A percentile compares a stretch with the other conserved stretches of the same genome.
phyloP scores from a whole-genome alignment of 2,329 filamentous ascomycete genomes.

The Beauveria varroae region DNA sequence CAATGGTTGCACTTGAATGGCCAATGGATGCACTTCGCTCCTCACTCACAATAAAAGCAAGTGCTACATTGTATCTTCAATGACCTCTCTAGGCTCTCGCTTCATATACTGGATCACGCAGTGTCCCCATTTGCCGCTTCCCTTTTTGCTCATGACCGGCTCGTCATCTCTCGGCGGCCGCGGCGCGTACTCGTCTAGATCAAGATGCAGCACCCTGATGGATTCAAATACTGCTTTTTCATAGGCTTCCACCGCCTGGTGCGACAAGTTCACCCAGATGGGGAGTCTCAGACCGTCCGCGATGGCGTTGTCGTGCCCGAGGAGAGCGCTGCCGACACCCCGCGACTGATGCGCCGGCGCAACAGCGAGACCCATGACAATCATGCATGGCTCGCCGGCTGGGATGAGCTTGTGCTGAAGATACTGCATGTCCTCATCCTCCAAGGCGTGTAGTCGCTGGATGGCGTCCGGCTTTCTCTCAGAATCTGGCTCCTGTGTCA shows the following conservation, averaged over 20 bases:
- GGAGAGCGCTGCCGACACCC: slow-evolving; percentile 9
- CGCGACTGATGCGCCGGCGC: slow-evolving; percentile 9
- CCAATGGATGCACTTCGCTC: no score
- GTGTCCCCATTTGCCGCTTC: slow-evolving; percentile 11
- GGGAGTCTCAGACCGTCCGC: slow-evolving; percentile 7
- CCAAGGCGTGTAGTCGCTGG: slow-evolving; percentile 9
- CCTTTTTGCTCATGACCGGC: slow-evolving; percentile 11
- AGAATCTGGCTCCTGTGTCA: not conserved
- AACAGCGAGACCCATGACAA: slow-evolving; percentile 11
- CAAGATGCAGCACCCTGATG: slow-evolving; percentile 7
- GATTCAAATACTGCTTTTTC: slow-evolving; percentile 9
- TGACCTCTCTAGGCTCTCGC: not conserved
- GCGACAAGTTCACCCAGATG: slow-evolving; percentile 12
- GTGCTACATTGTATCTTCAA: not conserved
- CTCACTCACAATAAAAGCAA: not conserved
- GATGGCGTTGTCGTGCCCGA: slow-evolving; percentile 10
- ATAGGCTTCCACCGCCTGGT: slow-evolving; percentile 13
- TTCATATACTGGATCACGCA: slow-evolving; percentile 13
- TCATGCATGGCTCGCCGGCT: slow-evolving; percentile 11
- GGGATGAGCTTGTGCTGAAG: slow-evolving; percentile 10
- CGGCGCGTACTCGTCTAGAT: slow-evolving; percentile 13
- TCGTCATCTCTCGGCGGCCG: slow-evolving; percentile 9
- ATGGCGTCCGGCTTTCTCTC: slow-evolving; percentile 5
- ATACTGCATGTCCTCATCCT: slow-evolving; percentile 10
- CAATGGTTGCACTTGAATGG: no score